phyloP scores from a whole-genome alignment of 176 grass and related monocot genomes.

The Tillandsia fasciculata region DNA sequence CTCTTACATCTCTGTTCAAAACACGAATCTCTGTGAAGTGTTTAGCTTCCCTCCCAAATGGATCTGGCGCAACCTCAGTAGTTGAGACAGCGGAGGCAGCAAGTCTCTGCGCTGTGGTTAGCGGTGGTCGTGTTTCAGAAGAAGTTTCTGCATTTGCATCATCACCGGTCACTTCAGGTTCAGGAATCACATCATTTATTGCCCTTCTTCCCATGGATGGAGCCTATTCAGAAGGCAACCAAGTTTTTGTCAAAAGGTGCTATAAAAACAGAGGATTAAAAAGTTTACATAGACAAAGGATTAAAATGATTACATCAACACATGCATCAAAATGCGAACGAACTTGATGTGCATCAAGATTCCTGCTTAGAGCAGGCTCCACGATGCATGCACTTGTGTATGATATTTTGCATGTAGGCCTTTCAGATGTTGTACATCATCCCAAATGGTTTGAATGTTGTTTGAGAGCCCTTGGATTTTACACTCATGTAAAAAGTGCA shows the following conservation, averaged over 20 bases:
- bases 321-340: too few relatives aligned
- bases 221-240: conserved; percentile 36
- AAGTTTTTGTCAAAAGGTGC: conserved; percentile 7
- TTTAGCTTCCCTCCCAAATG: conserved; percentile 85
- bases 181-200: conserved; percentile 29
- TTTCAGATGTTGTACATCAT: too few relatives aligned
- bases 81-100: conserved; percentile 39
- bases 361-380: too few relatives aligned
- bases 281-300: background rate
- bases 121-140: conserved; percentile 33
- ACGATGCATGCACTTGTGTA: too few relatives aligned
- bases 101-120: conserved; percentile 88
- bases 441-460: too few relatives aligned
- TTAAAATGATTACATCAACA: background rate
- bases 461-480: too few relatives aligned
- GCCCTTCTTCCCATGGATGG: conserved; percentile 87
- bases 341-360: too few relatives aligned
- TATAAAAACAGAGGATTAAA: background rate
- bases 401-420: too few relatives aligned
- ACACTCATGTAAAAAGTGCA: too few relatives aligned
- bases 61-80: conserved; percentile 72
- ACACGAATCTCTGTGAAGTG: conserved; percentile 86
- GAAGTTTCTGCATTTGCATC: conserved; percentile 54
- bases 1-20: conserved; percentile 82
- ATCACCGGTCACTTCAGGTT: conserved; percentile 29